Evolutionary conservation across 2,329 filamentous ascomycete genomes (phyloP).

Genomic region (Coniella lustricola): DNA sequence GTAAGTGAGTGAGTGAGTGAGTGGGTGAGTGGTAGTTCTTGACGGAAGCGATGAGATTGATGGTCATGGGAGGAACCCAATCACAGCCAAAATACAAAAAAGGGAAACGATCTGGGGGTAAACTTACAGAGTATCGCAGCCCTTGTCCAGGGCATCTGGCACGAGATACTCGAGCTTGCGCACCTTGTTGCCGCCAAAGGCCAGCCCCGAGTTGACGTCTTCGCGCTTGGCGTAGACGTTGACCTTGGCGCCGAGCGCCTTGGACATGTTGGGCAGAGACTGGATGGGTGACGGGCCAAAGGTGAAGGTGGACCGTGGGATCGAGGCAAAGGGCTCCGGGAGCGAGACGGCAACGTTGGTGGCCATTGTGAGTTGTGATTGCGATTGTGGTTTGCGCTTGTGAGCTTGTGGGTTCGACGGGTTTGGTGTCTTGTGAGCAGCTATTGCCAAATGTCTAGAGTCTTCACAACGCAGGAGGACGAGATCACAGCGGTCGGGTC

Average conservation of each 20-base stretch:
- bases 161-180: slow-evolving; percentile 65
- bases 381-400: too few relatives aligned
- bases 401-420: background rate
- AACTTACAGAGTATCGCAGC: slow-evolving; percentile 48
- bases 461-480: too few relatives aligned
- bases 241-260: slow-evolving; percentile 52
- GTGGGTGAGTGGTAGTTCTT: too few relatives aligned
- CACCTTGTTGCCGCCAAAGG: slow-evolving; percentile 63
- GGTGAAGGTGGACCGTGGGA: slow-evolving; percentile 54
- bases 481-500: too few relatives aligned
- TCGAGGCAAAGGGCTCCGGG: slow-evolving; percentile 55
- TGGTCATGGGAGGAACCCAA: too few relatives aligned
- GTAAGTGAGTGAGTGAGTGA: too few relatives aligned
- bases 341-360: slow-evolving; percentile 36
- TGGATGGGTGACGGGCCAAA: slow-evolving; percentile 66
- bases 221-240: slow-evolving; percentile 65
- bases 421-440: background rate
- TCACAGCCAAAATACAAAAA: background rate
- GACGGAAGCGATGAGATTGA: too few relatives aligned
- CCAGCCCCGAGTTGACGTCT: slow-evolving; percentile 61
- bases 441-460: too few relatives aligned
- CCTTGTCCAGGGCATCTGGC: slow-evolving; percentile 51
- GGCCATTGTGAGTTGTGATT: slow-evolving; percentile 8
- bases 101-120: background rate
- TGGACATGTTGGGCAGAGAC: slow-evolving; percentile 55